A percentile compares a stretch with the other conserved stretches of the same genome.
Evolutionary conservation across 1,139 yeast genomes (phyloP).

Genomic region (Ogataea hybrid): DNA sequence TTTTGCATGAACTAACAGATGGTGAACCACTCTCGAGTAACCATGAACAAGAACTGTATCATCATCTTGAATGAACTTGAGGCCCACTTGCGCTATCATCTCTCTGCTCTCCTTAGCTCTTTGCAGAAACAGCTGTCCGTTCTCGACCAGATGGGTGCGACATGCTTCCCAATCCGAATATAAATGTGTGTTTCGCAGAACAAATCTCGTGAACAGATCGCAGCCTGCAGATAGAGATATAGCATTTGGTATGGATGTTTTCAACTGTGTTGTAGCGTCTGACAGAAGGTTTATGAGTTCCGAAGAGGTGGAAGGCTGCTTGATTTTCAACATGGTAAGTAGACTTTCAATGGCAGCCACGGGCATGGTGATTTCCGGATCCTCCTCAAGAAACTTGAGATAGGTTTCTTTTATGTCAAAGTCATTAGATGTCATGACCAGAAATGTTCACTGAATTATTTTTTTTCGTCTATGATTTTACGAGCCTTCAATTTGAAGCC

Average conservation of each 20-base stretch:
- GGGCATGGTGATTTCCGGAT: slow-evolving; percentile 97
- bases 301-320: slow-evolving; percentile 90
- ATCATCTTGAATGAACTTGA: slow-evolving; percentile 89
- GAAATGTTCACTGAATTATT: slow-evolving; percentile 2
- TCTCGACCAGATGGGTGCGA: slow-evolving; percentile 81
- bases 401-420: slow-evolving; percentile 84
- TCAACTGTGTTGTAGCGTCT: slow-evolving; percentile 70
- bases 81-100: slow-evolving; percentile 84
- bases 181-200: slow-evolving; percentile 80
- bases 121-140: slow-evolving; percentile 87
- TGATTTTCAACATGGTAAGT: slow-evolving; percentile 74
- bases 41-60: slow-evolving; percentile 91
- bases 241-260: slow-evolving; percentile 81
- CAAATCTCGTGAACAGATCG: slow-evolving; percentile 93
- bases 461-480: slow-evolving; percentile 5
- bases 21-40: slow-evolving; percentile 87
- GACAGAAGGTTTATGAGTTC: slow-evolving; percentile 83
- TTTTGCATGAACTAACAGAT: slow-evolving; percentile 73
- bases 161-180: slow-evolving; percentile 98
- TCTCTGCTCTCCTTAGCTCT: slow-evolving; percentile 90
- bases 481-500: not conserved
- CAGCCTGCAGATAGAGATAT: slow-evolving; percentile 96
- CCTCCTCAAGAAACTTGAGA: slow-evolving; percentile 75
- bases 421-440: not conserved
- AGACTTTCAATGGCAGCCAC: slow-evolving; percentile 96